These are phyloP conservation scores for Apiotrichum akiyoshidainum DNA, from an alignment of 1,284 basidiomycete species.

Conservation along the genomic window DNA sequence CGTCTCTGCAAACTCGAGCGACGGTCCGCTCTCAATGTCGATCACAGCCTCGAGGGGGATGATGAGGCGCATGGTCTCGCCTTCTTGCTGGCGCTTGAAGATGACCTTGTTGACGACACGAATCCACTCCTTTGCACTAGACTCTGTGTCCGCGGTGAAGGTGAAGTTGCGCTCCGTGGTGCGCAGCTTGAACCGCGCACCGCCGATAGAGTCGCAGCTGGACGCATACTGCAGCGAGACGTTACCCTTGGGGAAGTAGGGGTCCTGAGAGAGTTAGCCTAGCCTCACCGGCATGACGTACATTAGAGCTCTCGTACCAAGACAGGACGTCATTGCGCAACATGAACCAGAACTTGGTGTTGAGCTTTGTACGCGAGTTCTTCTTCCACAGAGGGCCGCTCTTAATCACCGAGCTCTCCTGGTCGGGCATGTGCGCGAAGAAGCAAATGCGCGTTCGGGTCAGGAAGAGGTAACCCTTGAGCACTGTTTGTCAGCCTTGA, in stretches of 20 bases:
- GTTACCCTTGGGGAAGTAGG: constrained; percentile 94
- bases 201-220: constrained; percentile 71
- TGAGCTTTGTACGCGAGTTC: constrained; percentile 77
- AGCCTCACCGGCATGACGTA: constrained; percentile 48
- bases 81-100: constrained; percentile 92
- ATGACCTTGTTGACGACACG: constrained; percentile 82
- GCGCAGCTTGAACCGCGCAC: constrained; percentile 71
- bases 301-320: constrained; percentile 91
- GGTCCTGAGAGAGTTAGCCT: constrained; percentile 59
- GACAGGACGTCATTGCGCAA: constrained; percentile 88
- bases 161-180: constrained; percentile 73
- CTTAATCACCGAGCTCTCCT: constrained; percentile 85
- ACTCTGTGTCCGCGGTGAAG: constrained; percentile 71
- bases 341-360: constrained; percentile 89
- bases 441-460: constrained; percentile 91
- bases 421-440: constrained; percentile 87
- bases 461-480: constrained; percentile 95
- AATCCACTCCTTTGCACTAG: constrained; percentile 86
- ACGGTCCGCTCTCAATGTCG: constrained; percentile 80
- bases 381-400: constrained; percentile 81
- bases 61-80: constrained; percentile 90
- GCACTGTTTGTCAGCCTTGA: constrained; percentile 56
- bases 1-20: constrained; percentile 90
- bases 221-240: constrained; percentile 89
- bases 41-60: constrained; percentile 87